Base-by-base conservation (phyloP, 306 rosid genomes). In the Pyrus pyrifolia region DNA sequence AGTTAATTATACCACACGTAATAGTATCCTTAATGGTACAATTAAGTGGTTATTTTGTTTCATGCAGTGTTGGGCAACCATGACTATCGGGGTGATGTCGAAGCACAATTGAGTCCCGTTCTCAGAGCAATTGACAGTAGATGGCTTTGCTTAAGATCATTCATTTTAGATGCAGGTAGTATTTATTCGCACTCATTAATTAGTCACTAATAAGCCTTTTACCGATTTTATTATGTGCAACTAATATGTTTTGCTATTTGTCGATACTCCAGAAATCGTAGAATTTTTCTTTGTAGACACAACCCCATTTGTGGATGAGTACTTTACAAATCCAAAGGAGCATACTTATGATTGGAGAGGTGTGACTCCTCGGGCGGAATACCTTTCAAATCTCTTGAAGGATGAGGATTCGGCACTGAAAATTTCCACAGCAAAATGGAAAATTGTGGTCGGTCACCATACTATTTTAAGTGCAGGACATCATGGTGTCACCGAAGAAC, bases 401-500 rank as follows among this genome's bases (percentile, higher is more conserved):
- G 82, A 74, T 17, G 52, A 85, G 61, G 80, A 88, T 45, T 74
- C 71, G 18, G 80, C 83, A 23, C 29, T 85, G n/a, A 81, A 72
- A 71, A 35, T 77, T 6, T 92, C 97, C 8, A 80, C 68, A 10
- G 91, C 97, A 75, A 87, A 84, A 55, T 91, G 97, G 98, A 93
- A 89, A 76, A 66, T 91, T 30, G 97, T 88, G 80, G 89, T 93
- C n/a, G 93, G 96, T 57, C 98, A 93, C 77, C 98, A 93, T 76
- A 81, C 97, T 49, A 81, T 93, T 67, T 77, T 80, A 74, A 93
- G 81, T 70, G 92, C 92, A 4, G 92, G 91, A 25, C 82, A 84
- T 35, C 97, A 91, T 84, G 97, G 97, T 10, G 77, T 79, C 25
- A 93, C 91, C 3, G 7, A 38, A 29, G 96, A 91, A 75, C 91